phyloP scores from a whole-genome alignment of 345 rosid genomes.

The Melaleuca quinquenervia region DNA sequence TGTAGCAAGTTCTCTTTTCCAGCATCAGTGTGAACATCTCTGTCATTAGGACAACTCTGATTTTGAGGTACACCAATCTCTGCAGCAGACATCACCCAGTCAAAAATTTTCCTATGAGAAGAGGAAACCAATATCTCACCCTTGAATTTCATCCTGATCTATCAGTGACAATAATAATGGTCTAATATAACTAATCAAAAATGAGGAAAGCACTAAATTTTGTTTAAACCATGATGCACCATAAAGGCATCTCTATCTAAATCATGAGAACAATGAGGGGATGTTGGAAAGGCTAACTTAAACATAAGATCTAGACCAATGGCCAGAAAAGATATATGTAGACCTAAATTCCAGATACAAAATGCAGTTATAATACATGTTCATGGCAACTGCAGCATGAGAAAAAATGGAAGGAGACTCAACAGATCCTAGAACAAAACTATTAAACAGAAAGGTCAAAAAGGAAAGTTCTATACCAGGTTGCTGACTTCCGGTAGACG shows the following conservation, averaged over 20 bases:
- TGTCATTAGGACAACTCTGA: constrained; percentile 29
- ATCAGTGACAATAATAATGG: not conserved
- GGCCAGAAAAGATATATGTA: not conserved
- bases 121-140: not conserved
- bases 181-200: not conserved
- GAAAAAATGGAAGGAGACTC: not conserved
- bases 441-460: not conserved
- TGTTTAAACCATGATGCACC: not conserved
- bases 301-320: not conserved
- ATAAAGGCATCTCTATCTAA: not conserved
- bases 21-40: constrained; percentile 44
- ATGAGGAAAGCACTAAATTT: not conserved
- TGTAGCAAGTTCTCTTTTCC: constrained; percentile 51
- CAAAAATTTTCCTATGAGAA: not conserved
- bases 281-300: not conserved
- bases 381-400: not conserved
- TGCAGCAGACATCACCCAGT: constrained; percentile 11
- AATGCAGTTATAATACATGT: not conserved
- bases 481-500: constrained; percentile 2
- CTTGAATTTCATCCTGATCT: not conserved
- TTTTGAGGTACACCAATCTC: constrained; percentile 54
- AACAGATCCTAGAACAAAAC: not conserved
- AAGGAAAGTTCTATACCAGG: not conserved
- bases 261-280: not conserved
- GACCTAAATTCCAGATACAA: not conserved